A percentile compares a stretch with the other conserved stretches of the same genome.
These are phyloP conservation scores for Plectosphaerella cucumerina DNA, from an alignment of 2,329 filamentous ascomycete genomes.

Conservation along the genomic window DNA sequence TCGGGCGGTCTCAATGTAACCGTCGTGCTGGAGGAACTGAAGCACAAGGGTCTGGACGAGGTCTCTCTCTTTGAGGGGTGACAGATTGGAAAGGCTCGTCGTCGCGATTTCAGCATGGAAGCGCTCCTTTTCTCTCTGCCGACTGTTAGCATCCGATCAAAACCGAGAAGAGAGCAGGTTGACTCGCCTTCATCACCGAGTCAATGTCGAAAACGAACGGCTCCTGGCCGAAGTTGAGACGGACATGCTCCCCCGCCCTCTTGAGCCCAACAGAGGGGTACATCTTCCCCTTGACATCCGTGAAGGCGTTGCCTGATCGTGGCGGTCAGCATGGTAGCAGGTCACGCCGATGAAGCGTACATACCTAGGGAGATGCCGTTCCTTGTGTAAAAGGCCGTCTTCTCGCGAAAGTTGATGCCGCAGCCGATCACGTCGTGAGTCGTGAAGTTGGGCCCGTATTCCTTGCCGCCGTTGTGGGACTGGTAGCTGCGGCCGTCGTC, in stretches of 20 bases:
- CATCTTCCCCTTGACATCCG: conserved; percentile 60
- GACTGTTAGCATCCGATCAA: not conserved
- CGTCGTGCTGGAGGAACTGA: conserved; percentile 91
- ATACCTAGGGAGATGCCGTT: conserved; percentile 56
- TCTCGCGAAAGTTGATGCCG: conserved; percentile 61
- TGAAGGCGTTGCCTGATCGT: conserved; percentile 62
- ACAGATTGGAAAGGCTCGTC: conserved; percentile 56
- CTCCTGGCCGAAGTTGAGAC: conserved; percentile 64
- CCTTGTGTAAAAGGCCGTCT: conserved; percentile 65
- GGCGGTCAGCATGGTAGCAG: conserved; percentile 16
- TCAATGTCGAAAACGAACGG: conserved; percentile 93
- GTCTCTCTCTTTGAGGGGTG: conserved; percentile 65
- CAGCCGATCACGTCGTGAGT: conserved; percentile 59
- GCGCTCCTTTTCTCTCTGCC: conserved; percentile 26
- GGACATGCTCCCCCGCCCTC: conserved; percentile 56
- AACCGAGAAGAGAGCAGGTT: not conserved
- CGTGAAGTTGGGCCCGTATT: conserved; percentile 53
- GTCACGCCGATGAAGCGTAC: conserved; percentile 12
- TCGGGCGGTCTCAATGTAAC: conserved; percentile 87
- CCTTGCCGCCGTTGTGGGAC: conserved; percentile 51
- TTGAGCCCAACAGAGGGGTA: conserved; percentile 66
- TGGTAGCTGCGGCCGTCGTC: conserved; percentile 62
- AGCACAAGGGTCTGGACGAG: conserved; percentile 78
- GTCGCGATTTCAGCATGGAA: conserved; percentile 57
- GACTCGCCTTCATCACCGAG: conserved; percentile 68